Percentiles rank a stretch among this genome's conserved stretches.
Evolutionary conservation across 805 yeast genomes (phyloP).

Genomic region (Candida manassasensis): DNA sequence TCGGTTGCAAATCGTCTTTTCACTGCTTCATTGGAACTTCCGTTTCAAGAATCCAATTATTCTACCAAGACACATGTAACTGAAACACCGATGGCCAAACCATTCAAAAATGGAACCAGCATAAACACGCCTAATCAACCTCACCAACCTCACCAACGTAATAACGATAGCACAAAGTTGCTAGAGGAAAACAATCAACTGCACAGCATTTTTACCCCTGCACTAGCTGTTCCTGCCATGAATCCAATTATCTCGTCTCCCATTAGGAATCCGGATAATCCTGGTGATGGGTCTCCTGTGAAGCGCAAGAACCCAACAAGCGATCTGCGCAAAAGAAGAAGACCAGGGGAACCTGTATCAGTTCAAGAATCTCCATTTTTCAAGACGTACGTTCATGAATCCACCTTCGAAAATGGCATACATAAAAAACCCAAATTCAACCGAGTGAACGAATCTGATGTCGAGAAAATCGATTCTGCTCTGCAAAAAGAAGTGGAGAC

Average conservation of each 20-base stretch:
- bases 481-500: neutral
- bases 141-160: too few species aligned
- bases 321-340: conserved; percentile 7
- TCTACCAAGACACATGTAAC: too few species aligned
- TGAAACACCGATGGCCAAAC: too few species aligned
- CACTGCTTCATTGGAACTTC: conserved; percentile 4
- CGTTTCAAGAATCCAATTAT: too few species aligned
- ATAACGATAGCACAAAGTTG: too few species aligned
- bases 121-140: too few species aligned
- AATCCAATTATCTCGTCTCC: conserved; percentile 4
- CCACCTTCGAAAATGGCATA: conserved; percentile 10
- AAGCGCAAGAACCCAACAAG: neutral
- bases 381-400: conserved; percentile 15
- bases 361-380: conserved; percentile 35
- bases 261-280: neutral
- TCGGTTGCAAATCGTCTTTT: neutral
- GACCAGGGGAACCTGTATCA: conserved; percentile 35
- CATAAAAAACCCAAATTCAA: neutral
- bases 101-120: too few species aligned
- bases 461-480: neutral
- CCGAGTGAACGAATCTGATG: neutral
- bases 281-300: conserved; percentile 1
- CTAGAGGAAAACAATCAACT: too few species aligned
- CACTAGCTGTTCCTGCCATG: neutral
- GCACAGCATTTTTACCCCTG: too few species aligned